These are phyloP conservation scores for Fermentozyma sake DNA, from an alignment of 1,139 yeast species.

Conservation along the genomic window DNA sequence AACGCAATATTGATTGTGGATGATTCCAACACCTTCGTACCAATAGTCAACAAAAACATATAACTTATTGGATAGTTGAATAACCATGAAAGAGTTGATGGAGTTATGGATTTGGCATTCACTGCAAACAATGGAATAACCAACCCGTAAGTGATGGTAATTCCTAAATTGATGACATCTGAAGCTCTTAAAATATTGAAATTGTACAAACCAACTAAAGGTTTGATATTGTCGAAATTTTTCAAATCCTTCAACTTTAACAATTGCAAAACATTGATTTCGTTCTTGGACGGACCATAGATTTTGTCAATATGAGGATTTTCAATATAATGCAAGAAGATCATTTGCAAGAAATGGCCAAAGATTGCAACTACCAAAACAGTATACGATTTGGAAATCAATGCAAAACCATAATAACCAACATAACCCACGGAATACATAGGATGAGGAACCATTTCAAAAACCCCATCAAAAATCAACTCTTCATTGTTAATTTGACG, in stretches of 20 bases:
- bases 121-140: constrained; percentile 45
- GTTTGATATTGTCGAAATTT: constrained; percentile 42
- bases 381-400: constrained; percentile 72
- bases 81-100: constrained; percentile 3
- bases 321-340: constrained; percentile 72
- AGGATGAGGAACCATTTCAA: constrained; percentile 90
- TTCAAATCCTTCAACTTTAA: constrained; percentile 42
- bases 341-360: constrained; percentile 79
- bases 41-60: constrained; percentile 47
- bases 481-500: constrained; percentile 71
- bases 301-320: constrained; percentile 87
- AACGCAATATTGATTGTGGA: constrained; percentile 51
- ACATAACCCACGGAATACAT: constrained; percentile 90
- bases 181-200: constrained; percentile 63
- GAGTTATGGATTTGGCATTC: constrained; percentile 10
- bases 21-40: constrained; percentile 51
- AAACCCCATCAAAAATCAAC: constrained; percentile 84
- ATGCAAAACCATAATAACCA: constrained; percentile 82
- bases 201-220: constrained; percentile 60
- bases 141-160: constrained; percentile 41
- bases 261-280: constrained; percentile 32
- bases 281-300: constrained; percentile 48
- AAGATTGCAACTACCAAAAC: constrained; percentile 66
- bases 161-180: constrained; percentile 54
- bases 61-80: constrained; percentile 4